Percentiles rank a stretch among this genome's conserved stretches.
These are phyloP conservation scores for Trapa bicornis DNA, from an alignment of 345 rosid species.

Conservation along the genomic window DNA sequence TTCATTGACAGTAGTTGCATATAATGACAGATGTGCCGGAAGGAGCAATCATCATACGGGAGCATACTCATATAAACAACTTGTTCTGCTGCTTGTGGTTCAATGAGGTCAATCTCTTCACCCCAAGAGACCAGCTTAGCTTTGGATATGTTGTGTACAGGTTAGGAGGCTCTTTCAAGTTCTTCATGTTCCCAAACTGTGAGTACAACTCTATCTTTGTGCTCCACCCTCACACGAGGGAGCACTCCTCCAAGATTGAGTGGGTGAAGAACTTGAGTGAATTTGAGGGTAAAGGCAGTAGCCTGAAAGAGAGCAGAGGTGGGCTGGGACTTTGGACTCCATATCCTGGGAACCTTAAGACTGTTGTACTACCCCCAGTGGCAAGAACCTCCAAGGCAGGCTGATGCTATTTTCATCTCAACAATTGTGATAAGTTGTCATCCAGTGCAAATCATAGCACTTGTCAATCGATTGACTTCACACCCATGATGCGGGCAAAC, in stretches of 20 bases:
- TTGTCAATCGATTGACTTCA: background rate
- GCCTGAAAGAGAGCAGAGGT: conserved; percentile 71
- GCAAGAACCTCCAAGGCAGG: conserved; percentile 92
- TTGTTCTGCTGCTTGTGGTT: conserved; percentile 96
- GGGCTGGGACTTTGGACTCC: conserved; percentile 95
- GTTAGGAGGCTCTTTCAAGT: conserved; percentile 53
- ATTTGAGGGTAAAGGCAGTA: conserved; percentile 66
- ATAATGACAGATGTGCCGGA: conserved; percentile 93
- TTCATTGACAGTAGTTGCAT: background rate
- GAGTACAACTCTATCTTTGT: conserved; percentile 79
- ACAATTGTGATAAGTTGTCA: too few species aligned
- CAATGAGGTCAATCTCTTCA: conserved; percentile 87
- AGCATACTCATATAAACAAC: conserved; percentile 78
- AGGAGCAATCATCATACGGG: conserved; percentile 86
- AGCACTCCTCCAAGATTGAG: conserved; percentile 91
- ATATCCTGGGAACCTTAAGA: conserved; percentile 67
- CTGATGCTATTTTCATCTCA: conserved; percentile 15
- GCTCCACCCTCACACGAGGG: conserved; percentile 82
- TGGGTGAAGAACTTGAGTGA: conserved; percentile 79
- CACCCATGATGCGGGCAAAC: background rate
- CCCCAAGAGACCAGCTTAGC: conserved; percentile 99
- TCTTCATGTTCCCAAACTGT: conserved; percentile 84
- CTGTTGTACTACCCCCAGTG: conserved; percentile 53
- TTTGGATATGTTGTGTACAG: conserved; percentile 80
- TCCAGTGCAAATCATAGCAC: background rate